These are phyloP conservation scores for Hypoxylon sp. DNA, from an alignment of 2,329 filamentous ascomycete species.

Conservation along the genomic window DNA sequence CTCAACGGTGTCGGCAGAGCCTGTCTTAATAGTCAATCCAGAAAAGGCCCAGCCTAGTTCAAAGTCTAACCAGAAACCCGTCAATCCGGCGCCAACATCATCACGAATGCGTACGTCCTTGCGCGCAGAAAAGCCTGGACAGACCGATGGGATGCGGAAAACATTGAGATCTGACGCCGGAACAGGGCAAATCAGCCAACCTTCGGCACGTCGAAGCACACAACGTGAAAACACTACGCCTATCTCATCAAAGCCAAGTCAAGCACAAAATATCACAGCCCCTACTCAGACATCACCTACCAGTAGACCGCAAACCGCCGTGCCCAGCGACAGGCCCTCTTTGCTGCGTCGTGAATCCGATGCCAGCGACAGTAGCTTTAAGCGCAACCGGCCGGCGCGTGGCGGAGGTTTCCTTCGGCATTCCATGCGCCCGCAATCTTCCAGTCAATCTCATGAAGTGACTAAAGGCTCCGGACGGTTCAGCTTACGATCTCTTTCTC, in stretches of 20 bases:
- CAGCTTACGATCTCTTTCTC: slow-evolving; percentile 79
- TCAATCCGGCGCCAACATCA: slow-evolving; percentile 32
- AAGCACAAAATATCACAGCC: slow-evolving; percentile 19
- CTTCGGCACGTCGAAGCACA: slow-evolving; percentile 21
- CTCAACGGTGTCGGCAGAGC: slow-evolving; percentile 49
- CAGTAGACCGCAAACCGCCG: slow-evolving; percentile 27
- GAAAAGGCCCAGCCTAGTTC: slow-evolving; percentile 48
- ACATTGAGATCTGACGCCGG: slow-evolving; percentile 47
- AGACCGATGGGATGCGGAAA: slow-evolving; percentile 50
- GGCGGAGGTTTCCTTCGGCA: slow-evolving; percentile 74
- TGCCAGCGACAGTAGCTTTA: slow-evolving; percentile 87
- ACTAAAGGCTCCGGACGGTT: slow-evolving; percentile 70
- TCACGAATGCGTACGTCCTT: slow-evolving; percentile 64
- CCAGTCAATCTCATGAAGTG: slow-evolving; percentile 56
- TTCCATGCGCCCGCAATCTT: slow-evolving; percentile 75
- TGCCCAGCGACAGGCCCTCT: slow-evolving; percentile 47
- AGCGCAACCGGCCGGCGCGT: slow-evolving; percentile 68
- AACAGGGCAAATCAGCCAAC: slow-evolving; percentile 22
- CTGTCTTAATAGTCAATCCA: slow-evolving; percentile 29
- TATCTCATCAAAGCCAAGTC: slow-evolving; percentile 32
- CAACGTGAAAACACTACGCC: slow-evolving; percentile 31
- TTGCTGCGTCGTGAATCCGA: slow-evolving; percentile 71
- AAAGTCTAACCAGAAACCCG: slow-evolving; percentile 49
- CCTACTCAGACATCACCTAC: slow-evolving; percentile 24
- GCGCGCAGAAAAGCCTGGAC: slow-evolving; percentile 56